Base-by-base conservation (phyloP, 1,139 yeast genomes). In the Sugiyamaella pinicola region DNA sequence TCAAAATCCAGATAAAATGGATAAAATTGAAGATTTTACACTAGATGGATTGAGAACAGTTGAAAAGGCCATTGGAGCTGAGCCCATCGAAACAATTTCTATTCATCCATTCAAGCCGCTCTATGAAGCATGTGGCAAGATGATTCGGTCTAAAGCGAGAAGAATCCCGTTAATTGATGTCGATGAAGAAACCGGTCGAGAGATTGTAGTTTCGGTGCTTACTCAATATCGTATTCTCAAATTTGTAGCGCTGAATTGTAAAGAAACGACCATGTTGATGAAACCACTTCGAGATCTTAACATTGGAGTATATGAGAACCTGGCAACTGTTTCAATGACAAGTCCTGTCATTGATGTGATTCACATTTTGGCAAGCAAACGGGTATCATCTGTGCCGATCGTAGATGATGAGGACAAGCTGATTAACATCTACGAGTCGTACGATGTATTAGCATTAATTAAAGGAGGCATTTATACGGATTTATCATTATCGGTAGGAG, bases 341-440 rank as follows among this genome's bases (percentile, higher is more conserved):
- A 89, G 97, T 0, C 97, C 98, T 0, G 97, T 95, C 19, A 85
- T 90, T 58, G 97, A 93, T 58, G 97, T 91, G 33, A 95, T 93
- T 56, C 93, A 89, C 64, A 72, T 86, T 58, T 76, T 95, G 61
- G 83, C 95, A 6, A 81, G 83, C 54, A 82, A 85, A 51, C 83
- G 90, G 21, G 95, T 95, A 17, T 85, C 96, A 2, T 88, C 97
- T 1, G 85, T 95, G 34, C 99, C 99, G 4, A 91, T 95, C 57
- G 84, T 93, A 26, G 97, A 93, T 66, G 89, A 84, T 17, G 68
- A 74, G 29, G 84, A 87, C 49, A 82, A 81, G 64, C 76, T 93
- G 59, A 78, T 90, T 60, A 95, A 95, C 66, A 96, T 93, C 39
- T 95, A 91, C 69, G 99, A 95, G 72, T 96, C 97, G 0, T 95